Conservation (phyloP, 1,284 basidiomycete genomes). For the Ustilago esculenta region DNA sequence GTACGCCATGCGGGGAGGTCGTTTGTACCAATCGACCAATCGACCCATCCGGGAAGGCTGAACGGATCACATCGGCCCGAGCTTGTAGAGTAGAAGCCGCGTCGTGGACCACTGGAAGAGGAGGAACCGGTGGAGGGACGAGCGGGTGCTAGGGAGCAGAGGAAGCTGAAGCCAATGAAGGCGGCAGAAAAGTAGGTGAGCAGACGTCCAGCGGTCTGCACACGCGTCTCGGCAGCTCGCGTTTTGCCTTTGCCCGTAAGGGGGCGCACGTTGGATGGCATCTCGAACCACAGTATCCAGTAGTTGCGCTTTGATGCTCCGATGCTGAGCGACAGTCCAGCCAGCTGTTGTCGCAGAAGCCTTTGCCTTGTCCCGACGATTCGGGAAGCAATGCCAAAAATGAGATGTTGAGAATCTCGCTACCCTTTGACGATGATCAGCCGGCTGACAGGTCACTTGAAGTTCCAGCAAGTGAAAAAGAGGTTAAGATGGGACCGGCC, state of each 20-base stretch:
- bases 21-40: constrained; percentile 42
- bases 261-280: constrained; percentile 47
- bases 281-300: not conserved
- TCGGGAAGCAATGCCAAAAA: no score
- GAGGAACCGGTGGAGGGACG: not conserved
- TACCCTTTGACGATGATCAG: no score
- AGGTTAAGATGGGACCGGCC: no score
- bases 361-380: no score
- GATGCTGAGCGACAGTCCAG: no score
- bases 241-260: constrained; percentile 38
- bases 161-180: constrained; percentile 25
- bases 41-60: constrained; percentile 50
- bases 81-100: constrained; percentile 8
- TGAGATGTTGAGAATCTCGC: not conserved
- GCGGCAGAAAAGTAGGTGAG: constrained; percentile 36
- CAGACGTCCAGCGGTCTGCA: constrained; percentile 12
- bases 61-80: constrained; percentile 49
- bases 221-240: constrained; percentile 7
- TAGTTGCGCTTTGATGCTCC: no score
- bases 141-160: constrained; percentile 34
- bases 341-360: not conserved
- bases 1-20: constrained; percentile 52
- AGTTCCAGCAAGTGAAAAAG: no score
- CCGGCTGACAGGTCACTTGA: no score
- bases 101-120: constrained; percentile 5